Evolutionary conservation across 1,284 basidiomycete species (phyloP), one percentile per base, ranked within the genome.

Genomic region (Hypsizygus ulmarius): DNA sequence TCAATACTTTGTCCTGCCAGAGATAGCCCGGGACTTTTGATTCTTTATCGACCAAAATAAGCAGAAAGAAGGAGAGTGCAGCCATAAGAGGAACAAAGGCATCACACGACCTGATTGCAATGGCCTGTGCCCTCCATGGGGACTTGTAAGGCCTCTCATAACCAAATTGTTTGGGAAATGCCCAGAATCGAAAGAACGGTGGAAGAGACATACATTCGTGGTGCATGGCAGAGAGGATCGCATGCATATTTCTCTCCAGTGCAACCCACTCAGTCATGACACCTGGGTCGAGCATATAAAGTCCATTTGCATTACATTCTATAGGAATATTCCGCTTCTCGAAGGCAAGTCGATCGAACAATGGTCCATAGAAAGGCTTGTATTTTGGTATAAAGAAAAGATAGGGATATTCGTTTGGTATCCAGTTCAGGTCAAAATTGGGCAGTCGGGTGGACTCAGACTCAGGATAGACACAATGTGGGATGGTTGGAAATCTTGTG

Each of bases 1-100:
- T 4, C 42, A 51, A 27, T 5, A 59, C 35, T 19, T 25, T 34
- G 21, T 36, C 40, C 18, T 49, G 52, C 58, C 56, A 61, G n/a
- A n/a, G n/a, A n/a, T n/a, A n/a, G n/a, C 34, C 11, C 11, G 5
- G 4, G 29, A 39, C 28, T 9, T 25, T 15, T 12, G 38, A 39
- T 37, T 42, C 39, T 35, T 25, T 7, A 15, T 41, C 19, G 21
- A 54, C 38, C 11, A 58, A 42, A 19, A 54, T 38, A 10, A 54
- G 25, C 11, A 56, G 39, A 16, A 49, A 30, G 10, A 57, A 42
- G 10, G 50, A 41, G n/a, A 61, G 35, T 8, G 49, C 29, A 11
- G 53, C 56, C 43, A 61, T 58, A 9, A 61, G 35, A 3, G 58
- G 59, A 10, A 57, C 18, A 43, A 59, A 59, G 2, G 56, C 54